phyloP scores from a whole-genome alignment of 495 filamentous ascomycete genomes.

The Lasiosphaeris hirsuta region DNA sequence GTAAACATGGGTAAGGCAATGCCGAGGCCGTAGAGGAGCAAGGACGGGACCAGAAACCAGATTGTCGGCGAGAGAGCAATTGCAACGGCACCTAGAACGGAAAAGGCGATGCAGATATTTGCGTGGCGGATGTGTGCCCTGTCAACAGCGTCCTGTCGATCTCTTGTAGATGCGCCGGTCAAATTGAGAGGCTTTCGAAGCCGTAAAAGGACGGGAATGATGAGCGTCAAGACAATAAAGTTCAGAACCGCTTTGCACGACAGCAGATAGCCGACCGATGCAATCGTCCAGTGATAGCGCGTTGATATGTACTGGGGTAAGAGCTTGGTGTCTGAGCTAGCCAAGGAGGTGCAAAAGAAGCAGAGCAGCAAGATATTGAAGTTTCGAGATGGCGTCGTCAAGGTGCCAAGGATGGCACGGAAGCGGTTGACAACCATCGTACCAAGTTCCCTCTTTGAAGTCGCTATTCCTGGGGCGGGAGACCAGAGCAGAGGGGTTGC shows the following conservation, averaged over 20 bases:
- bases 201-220: constrained; percentile 34
- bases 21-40: constrained; percentile 42
- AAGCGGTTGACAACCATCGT: constrained; percentile 23
- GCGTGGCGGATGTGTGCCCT: constrained; percentile 30
- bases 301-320: constrained; percentile 45
- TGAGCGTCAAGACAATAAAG: constrained; percentile 35
- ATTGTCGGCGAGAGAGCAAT: constrained; percentile 34
- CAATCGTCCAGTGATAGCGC: constrained; percentile 39
- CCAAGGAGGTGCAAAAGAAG: constrained; percentile 44
- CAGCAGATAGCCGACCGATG: constrained; percentile 41
- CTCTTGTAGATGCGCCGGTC: not conserved
- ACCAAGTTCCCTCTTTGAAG: not conserved
- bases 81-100: constrained; percentile 38
- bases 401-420: constrained; percentile 18
- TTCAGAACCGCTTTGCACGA: constrained; percentile 44
- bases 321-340: constrained; percentile 45
- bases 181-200: too few species aligned
- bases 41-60: constrained; percentile 33
- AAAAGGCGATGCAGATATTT: constrained; percentile 34
- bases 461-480: not conserved
- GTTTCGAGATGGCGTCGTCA: constrained; percentile 21
- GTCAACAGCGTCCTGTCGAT: constrained; percentile 21
- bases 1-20: constrained; percentile 45
- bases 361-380: constrained; percentile 34
- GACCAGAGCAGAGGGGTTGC: constrained; percentile 12